phyloP scores from a whole-genome alignment of 2,329 filamentous ascomycete genomes.

The Calonectria multiphialidica region DNA sequence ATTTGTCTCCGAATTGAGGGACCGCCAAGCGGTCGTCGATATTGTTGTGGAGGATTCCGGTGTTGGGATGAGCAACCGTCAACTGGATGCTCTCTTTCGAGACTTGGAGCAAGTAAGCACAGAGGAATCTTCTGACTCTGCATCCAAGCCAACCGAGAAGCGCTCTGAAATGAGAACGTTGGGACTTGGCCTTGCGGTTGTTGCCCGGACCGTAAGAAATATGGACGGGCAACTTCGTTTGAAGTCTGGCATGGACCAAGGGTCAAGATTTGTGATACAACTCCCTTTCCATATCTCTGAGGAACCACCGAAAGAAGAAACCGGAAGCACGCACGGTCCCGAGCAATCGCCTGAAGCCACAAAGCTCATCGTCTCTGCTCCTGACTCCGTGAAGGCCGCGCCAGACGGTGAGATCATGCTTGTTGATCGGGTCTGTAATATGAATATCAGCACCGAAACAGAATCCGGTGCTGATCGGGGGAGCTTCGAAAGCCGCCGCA shows the following conservation, averaged over 20 bases:
- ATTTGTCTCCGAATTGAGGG: conserved; percentile 68
- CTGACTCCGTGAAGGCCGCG: conserved; percentile 41
- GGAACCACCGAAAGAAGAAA: conserved; percentile 43
- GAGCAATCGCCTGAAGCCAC: conserved; percentile 20
- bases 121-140: conserved; percentile 51
- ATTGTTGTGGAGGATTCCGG: conserved; percentile 83
- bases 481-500: conserved; percentile 46
- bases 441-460: conserved; percentile 26
- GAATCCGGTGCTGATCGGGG: conserved; percentile 20
- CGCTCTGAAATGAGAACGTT: conserved; percentile 61
- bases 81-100: conserved; percentile 67
- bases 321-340: neutral
- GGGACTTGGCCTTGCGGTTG: conserved; percentile 87
- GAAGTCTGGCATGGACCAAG: conserved; percentile 85
- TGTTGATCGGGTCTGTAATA: conserved; percentile 60
- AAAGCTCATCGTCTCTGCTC: conserved; percentile 34
- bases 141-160: conserved; percentile 43
- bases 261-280: conserved; percentile 85
- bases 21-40: conserved; percentile 74
- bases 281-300: conserved; percentile 77
- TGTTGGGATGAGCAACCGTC: conserved; percentile 74
- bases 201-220: conserved; percentile 88
- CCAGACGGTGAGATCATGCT: conserved; percentile 71
- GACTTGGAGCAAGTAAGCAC: conserved; percentile 70
- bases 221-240: conserved; percentile 90